A percentile compares a stretch with the other conserved stretches of the same genome.
Conservation (phyloP, 164 flowering plant genomes). For the Vitis cinerea region DNA sequence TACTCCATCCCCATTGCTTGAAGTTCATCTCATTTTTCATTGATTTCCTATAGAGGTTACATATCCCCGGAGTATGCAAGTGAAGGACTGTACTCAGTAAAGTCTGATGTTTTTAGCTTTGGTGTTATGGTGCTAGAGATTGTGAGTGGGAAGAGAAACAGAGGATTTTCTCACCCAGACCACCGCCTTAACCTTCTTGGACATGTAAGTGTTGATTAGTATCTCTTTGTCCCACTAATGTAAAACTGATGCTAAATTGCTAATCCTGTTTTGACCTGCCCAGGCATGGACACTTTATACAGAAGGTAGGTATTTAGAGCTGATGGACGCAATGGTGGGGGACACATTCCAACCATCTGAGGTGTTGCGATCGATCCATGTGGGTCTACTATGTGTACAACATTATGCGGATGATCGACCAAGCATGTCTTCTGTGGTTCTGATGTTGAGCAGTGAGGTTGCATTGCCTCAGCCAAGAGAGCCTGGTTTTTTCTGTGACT, state of each 20-base stretch:
- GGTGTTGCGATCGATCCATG: not conserved
- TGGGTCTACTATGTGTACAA: too few relatives aligned
- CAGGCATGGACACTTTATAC: too few relatives aligned
- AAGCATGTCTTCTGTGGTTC: too few relatives aligned
- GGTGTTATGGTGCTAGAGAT: too few relatives aligned
- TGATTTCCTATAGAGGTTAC: not conserved
- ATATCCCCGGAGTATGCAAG: too few relatives aligned
- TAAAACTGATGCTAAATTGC: not conserved
- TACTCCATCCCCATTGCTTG: not conserved
- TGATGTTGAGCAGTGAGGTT: not conserved
- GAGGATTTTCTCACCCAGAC: not conserved
- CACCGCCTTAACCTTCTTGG: slow-evolving; percentile 4
- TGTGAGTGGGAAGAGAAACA: too few relatives aligned
- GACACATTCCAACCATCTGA: not conserved
- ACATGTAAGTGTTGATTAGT: not conserved
- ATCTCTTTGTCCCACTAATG: too few relatives aligned
- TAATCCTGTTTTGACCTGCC: not conserved
- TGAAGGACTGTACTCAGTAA: too few relatives aligned
- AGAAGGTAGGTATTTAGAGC: not conserved
- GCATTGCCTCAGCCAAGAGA: slow-evolving; percentile 1
- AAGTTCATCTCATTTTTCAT: not conserved
- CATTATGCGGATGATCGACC: too few relatives aligned
- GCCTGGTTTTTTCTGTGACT: not conserved
- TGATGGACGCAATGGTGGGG: not conserved
- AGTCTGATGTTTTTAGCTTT: too few relatives aligned